phyloP scores from a whole-genome alignment of 2,329 filamentous ascomycete species.

The Berkeleyomyces basicola region DNA sequence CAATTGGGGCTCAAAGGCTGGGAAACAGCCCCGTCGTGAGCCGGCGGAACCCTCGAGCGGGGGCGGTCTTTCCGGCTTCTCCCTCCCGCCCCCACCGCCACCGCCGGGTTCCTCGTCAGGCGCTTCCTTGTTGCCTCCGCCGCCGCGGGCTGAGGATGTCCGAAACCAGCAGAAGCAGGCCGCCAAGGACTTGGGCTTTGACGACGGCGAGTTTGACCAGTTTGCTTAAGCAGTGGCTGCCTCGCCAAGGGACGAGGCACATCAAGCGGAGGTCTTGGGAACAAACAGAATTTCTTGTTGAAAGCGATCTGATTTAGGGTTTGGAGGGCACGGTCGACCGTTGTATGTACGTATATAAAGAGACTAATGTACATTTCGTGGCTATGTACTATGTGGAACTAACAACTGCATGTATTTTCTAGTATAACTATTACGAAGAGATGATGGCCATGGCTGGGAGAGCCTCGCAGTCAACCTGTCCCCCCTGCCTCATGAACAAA shows the following conservation, averaged over 20 bases:
- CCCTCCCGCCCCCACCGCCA: slow-evolving; percentile 46
- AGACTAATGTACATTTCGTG: not conserved
- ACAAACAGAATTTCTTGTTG: not conserved
- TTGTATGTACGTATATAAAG: not conserved
- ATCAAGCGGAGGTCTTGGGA: not conserved
- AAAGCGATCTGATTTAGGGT: not conserved
- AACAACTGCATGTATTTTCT: too few relatives aligned
- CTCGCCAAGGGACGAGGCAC: too few relatives aligned
- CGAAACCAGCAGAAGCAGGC: slow-evolving; percentile 43
- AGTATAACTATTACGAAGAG: not conserved
- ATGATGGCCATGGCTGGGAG: not conserved
- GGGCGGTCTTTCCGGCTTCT: slow-evolving; percentile 23
- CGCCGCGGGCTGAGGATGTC: slow-evolving; percentile 45
- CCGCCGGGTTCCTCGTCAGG: slow-evolving; percentile 40
- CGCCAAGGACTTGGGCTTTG: slow-evolving; percentile 56
- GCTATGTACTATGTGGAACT: too few relatives aligned
- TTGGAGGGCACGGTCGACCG: not conserved
- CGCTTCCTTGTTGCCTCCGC: slow-evolving; percentile 42
- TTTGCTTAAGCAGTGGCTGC: slow-evolving; percentile 34
- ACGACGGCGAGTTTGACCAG: slow-evolving; percentile 78
- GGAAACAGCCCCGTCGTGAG: slow-evolving; percentile 19
- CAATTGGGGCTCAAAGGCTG: slow-evolving; percentile 34
- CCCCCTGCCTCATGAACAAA: too few relatives aligned
- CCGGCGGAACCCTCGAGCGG: slow-evolving; percentile 14
- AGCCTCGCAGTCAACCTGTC: not conserved